phyloP scores from a whole-genome alignment of 495 filamentous ascomycete genomes.

The Aspergillus kassunensis region DNA sequence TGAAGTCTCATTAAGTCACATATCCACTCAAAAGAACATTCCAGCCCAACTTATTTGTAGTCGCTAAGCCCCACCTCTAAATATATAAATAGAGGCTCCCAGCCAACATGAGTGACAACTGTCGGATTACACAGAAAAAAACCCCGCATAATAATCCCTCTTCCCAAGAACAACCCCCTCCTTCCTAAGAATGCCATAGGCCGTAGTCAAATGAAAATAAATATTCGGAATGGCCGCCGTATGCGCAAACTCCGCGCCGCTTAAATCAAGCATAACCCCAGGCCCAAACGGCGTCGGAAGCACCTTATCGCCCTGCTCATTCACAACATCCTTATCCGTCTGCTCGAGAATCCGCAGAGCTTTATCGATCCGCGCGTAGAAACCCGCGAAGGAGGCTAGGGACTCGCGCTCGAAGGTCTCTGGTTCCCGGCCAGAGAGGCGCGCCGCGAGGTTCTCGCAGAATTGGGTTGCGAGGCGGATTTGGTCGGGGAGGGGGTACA shows the following conservation, averaged over 20 bases:
- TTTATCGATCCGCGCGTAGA: constrained; percentile 38
- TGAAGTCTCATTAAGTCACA: too few species aligned
- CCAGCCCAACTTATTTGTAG: too few species aligned
- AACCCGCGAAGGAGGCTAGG: constrained; percentile 36
- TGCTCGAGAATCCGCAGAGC: constrained; percentile 34
- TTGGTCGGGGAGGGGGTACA: constrained; percentile 47
- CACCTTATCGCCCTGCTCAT: constrained; percentile 13
- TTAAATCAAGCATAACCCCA: constrained; percentile 8
- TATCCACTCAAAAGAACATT: too few species aligned
- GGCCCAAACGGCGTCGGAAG: constrained; percentile 17
- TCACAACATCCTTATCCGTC: constrained; percentile 37
- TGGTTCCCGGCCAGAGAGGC: constrained; percentile 30
- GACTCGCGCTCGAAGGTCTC: constrained; percentile 29
- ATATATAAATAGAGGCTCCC: too few species aligned
- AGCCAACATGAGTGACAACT: too few species aligned
- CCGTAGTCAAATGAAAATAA: constrained; percentile 54
- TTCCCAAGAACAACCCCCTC: constrained; percentile 57
- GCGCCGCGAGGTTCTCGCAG: constrained; percentile 28
- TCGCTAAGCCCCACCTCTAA: too few species aligned
- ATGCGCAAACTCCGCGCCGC: constrained; percentile 30
- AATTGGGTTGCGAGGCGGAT: constrained; percentile 36
- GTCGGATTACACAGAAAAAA: too few species aligned
- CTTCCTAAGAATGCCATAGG: constrained; percentile 54
- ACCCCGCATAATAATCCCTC: constrained; percentile 31
- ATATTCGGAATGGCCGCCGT: constrained; percentile 50